Percentiles rank a stretch among this genome's conserved stretches.
Conservation (phyloP, 1,284 basidiomycete genomes). For the Thecaphora frezii region DNA sequence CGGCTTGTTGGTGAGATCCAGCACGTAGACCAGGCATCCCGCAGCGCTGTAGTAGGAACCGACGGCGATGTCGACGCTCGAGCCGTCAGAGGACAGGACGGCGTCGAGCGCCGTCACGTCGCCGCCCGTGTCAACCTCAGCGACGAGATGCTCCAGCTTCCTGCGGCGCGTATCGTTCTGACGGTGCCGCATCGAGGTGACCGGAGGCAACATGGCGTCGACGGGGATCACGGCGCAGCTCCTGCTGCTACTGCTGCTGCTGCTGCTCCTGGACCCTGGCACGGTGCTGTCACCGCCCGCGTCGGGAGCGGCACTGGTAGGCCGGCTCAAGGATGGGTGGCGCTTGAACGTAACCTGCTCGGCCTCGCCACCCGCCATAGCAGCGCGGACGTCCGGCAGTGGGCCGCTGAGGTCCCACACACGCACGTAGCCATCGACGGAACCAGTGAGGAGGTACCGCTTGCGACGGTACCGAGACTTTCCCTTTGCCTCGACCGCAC, state of each 20-base stretch:
- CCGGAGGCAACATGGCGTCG: constrained; percentile 1
- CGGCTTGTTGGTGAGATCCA: constrained; percentile 10
- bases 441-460: constrained; percentile 73
- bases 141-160: constrained; percentile 16
- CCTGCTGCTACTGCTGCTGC: constrained; percentile 1
- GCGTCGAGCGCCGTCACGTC: constrained; percentile 26
- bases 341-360: constrained; percentile 12
- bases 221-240: constrained; percentile 1
- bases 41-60: constrained; percentile 24
- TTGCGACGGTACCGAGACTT: not conserved
- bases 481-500: not conserved
- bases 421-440: constrained; percentile 63
- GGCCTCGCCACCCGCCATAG: not conserved
- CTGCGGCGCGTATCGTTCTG: not conserved
- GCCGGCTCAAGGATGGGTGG: too few species aligned
- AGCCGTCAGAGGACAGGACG: constrained; percentile 4
- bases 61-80: constrained; percentile 12
- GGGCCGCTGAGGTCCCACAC: constrained; percentile 49
- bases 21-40: constrained; percentile 21
- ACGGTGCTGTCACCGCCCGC: not conserved
- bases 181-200: not conserved
- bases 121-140: constrained; percentile 26
- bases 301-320: not conserved
- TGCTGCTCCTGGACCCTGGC: not conserved
- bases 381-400: not conserved